Evolutionary conservation across 257 asterid genomes (phyloP).

Genomic region (Gynochthodes officinalis): DNA sequence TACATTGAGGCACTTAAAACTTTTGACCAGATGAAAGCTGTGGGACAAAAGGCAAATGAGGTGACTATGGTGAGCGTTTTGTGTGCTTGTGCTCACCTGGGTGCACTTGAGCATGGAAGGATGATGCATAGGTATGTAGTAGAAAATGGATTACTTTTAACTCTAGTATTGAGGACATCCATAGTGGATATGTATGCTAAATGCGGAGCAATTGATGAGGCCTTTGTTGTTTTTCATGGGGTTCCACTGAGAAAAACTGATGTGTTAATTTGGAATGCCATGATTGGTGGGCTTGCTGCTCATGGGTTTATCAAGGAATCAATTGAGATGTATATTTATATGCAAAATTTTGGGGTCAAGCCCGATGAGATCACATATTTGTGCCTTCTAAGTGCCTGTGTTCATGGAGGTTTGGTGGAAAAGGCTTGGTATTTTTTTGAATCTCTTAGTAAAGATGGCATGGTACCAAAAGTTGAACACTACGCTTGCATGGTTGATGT

Average conservation of each 20-base stretch:
- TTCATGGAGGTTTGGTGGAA: conserved; percentile 69
- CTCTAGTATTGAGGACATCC: conserved; percentile 54
- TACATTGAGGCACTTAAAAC: conserved; percentile 43
- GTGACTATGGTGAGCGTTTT: conserved; percentile 75
- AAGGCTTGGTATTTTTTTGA: conserved; percentile 56
- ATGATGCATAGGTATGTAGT: conserved; percentile 44
- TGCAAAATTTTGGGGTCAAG: conserved; percentile 29
- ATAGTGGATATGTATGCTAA: conserved; percentile 79
- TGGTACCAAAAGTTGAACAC: conserved; percentile 60
- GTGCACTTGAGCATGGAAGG: conserved; percentile 69
- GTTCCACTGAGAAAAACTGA: conserved; percentile 36
- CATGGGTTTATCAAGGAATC: conserved; percentile 54
- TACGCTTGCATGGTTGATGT: conserved; percentile 80
- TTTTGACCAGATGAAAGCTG: conserved; percentile 42
- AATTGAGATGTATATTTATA: conserved; percentile 33
- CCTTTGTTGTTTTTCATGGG: conserved; percentile 50
- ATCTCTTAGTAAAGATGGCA: conserved; percentile 37
- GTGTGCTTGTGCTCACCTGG: conserved; percentile 75
- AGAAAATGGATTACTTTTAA: conserved; percentile 44
- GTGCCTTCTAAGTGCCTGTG: conserved; percentile 65
- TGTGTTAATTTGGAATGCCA: conserved; percentile 62
- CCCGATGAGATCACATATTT: conserved; percentile 76
- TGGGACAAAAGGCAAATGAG: conserved; percentile 49
- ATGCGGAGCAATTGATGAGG: conserved; percentile 68
- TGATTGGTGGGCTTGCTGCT: conserved; percentile 83